Conservation (phyloP, 2,329 filamentous ascomycete genomes). For the Berkeleyomyces basicola region DNA sequence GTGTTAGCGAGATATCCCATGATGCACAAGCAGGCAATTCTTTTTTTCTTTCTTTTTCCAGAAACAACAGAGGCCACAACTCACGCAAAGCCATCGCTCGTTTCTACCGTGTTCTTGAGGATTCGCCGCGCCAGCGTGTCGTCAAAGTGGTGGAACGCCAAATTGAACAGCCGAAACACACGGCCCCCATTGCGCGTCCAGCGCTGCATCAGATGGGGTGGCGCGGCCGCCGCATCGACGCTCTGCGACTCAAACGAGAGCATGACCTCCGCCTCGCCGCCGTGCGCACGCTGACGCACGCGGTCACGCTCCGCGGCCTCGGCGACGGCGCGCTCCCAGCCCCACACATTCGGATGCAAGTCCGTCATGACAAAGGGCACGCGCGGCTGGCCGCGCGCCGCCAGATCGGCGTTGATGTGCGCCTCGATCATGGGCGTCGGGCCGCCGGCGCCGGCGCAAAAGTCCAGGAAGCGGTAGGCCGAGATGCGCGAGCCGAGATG, state of each 20-base stretch:
- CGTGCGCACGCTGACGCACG: constrained; percentile 26
- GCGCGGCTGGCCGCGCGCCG: constrained; percentile 17
- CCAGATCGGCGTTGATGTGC: constrained; percentile 30
- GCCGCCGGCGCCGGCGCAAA: constrained; percentile 59
- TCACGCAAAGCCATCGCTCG: constrained; percentile 44
- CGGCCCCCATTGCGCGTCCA: constrained; percentile 23
- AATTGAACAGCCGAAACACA: constrained; percentile 54
- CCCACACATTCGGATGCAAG: constrained; percentile 43
- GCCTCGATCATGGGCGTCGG: constrained; percentile 49
- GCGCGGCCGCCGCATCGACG: constrained; percentile 48
- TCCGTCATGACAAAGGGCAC: constrained; percentile 45
- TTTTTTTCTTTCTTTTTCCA: too few relatives aligned
- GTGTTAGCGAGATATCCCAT: neutral
- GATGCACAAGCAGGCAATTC: constrained; percentile 17
- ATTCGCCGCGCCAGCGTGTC: constrained; percentile 44
- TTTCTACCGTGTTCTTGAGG: constrained; percentile 46
- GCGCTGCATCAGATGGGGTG: constrained; percentile 29
- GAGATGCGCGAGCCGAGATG: constrained; percentile 31
- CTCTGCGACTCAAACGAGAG: constrained; percentile 42
- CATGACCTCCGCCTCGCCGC: constrained; percentile 19
- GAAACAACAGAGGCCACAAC: neutral
- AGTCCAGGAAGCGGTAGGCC: constrained; percentile 52
- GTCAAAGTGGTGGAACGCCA: constrained; percentile 64
- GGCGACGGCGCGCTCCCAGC: constrained; percentile 34
- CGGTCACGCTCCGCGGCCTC: neutral